These are phyloP conservation scores for Lophiostoma macrostomum DNA, from an alignment of 495 filamentous ascomycete species.

Conservation along the genomic window DNA sequence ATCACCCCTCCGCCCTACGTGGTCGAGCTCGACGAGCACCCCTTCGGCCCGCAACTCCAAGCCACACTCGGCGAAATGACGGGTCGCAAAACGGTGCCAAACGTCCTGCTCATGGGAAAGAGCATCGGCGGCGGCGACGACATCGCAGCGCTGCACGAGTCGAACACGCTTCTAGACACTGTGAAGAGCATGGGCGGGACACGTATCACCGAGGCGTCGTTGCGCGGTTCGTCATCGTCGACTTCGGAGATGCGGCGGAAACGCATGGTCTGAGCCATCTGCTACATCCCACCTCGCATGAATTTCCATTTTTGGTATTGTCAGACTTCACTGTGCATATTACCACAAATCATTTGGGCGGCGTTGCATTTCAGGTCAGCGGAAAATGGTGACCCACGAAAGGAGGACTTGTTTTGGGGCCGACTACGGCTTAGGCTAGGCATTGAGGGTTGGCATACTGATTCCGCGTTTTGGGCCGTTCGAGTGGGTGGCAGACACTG, in stretches of 20 bases:
- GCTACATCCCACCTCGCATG: too few relatives aligned
- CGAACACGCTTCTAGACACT: constrained; percentile 66
- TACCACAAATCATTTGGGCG: too few relatives aligned
- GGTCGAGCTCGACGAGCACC: constrained; percentile 85
- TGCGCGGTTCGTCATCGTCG: constrained; percentile 1
- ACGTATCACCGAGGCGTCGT: constrained; percentile 48
- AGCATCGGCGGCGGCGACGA: constrained; percentile 93
- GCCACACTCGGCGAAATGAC: constrained; percentile 65
- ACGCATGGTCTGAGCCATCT: too few relatives aligned
- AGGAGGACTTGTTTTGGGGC: too few relatives aligned
- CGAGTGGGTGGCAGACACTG: too few relatives aligned
- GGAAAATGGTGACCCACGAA: too few relatives aligned
- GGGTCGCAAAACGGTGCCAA: constrained; percentile 82
- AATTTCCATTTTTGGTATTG: too few relatives aligned
- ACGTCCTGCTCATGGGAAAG: constrained; percentile 80
- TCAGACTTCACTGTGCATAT: too few relatives aligned
- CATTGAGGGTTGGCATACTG: too few relatives aligned
- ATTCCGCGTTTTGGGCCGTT: too few relatives aligned
- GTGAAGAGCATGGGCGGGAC: constrained; percentile 72
- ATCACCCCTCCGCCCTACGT: constrained; percentile 82
- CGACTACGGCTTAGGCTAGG: too few relatives aligned
- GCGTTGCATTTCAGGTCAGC: too few relatives aligned
- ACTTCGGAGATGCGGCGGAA: constrained; percentile 12
- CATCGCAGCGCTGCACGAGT: constrained; percentile 65
- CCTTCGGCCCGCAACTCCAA: constrained; percentile 69